phyloP scores from a whole-genome alignment of 371 early-diverging fungal species.

The Mucor piriformis region DNA sequence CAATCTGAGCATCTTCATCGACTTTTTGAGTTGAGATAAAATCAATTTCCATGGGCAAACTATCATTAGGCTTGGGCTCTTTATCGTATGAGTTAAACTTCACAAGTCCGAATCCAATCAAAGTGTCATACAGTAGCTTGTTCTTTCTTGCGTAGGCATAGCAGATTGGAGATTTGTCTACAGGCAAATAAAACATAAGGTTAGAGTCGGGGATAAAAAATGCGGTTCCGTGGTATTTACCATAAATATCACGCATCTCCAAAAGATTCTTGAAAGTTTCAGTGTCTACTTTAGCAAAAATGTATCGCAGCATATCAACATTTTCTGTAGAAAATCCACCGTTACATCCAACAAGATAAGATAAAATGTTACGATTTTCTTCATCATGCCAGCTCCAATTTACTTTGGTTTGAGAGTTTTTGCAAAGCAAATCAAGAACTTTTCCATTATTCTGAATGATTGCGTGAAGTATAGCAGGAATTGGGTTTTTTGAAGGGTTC shows the following conservation, averaged over 20 bases:
- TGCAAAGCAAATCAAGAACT: slow-evolving; percentile 17
- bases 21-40: slow-evolving; percentile 25
- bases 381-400: slow-evolving; percentile 41
- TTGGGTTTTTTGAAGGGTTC: slow-evolving; percentile 10
- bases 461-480: slow-evolving; percentile 52
- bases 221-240: slow-evolving; percentile 11
- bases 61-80: background rate
- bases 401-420: slow-evolving; percentile 16
- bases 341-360: slow-evolving; percentile 29
- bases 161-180: slow-evolving; percentile 29
- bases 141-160: slow-evolving; percentile 25
- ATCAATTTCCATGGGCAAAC: slow-evolving; percentile 19
- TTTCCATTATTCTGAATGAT: slow-evolving; percentile 35
- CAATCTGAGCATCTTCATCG: slow-evolving; percentile 47
- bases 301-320: slow-evolving; percentile 32
- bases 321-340: slow-evolving; percentile 43
- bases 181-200: background rate
- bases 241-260: slow-evolving; percentile 21
- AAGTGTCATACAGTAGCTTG: slow-evolving; percentile 12
- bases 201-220: too few species aligned
- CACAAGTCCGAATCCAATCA: background rate
- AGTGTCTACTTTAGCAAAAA: background rate
- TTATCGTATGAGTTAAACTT: too few species aligned
- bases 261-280: slow-evolving; percentile 7
- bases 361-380: slow-evolving; percentile 40